Base-by-base conservation (phyloP, 2,329 filamentous ascomycete genomes). In the Colletotrichum musicola region DNA sequence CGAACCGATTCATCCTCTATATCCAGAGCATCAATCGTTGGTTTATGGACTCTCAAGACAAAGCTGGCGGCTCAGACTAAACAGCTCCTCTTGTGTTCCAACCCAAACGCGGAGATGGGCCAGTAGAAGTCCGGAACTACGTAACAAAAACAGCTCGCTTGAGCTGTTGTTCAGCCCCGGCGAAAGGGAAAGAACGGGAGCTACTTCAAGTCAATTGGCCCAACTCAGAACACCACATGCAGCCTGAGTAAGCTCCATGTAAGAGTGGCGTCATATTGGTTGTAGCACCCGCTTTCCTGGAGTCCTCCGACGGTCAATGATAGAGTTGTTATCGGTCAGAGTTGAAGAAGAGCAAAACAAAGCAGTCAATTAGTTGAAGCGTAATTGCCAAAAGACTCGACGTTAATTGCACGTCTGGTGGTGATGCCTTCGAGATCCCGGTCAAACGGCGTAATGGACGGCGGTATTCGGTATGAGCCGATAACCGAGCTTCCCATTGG, bases 401-500 rank as follows among this genome's bases (percentile, higher is more conserved):
- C 10, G 3, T 2, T 4, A 35, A 3, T 35, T 10, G 30, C 30
- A 35, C 9, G 30, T 35, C 30, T 9, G 30, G 10, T 35, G 30
- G 30, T 27, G 42, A 58, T 25, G 30, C 42, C 35, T 44, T 46
- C 16, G 5, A 38, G 42, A 64, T 64, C 40, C 54, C 61, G 61
- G 42, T 64, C 65, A 59, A 60, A 55, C 55, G 63, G 55, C 40
- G 55, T 10, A 10, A 30, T 13, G 60, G 62, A 58, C 20, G 60
- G 62, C 66, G 49, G 44, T 56, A 60, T 60, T 68, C 56, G 65
- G 62, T 22, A 60, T 55, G 62, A 42, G 44, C 66, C 65, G 49
- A 60, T 30, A 65, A 65, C 62, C 49, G 62, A 60, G 64, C 50
- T 46, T 47, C 42, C 40, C 9, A 35, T 35, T 35, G 30, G 30